Base-by-base conservation (phyloP, 345 rosid genomes). In the Salix purpurea region DNA sequence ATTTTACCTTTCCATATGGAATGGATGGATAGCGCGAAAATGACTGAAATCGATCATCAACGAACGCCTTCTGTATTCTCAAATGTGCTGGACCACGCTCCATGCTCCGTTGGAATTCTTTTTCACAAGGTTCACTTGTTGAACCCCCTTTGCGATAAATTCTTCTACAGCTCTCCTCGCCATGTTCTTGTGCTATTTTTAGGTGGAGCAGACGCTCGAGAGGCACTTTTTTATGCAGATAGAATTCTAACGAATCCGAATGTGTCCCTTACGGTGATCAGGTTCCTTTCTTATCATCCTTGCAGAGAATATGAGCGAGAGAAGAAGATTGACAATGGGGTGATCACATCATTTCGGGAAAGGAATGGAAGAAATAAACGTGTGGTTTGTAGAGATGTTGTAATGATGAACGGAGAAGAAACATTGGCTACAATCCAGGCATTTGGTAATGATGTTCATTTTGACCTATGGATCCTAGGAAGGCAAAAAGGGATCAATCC, bases 141-240 rank as follows among this genome's bases (percentile, higher is more conserved):
- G 28, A 85, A 81, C 70, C 84, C 83, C 3, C 8, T 76, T 1
- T 26, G 71, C 11, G 72, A 69, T 0, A 66, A 77, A 9, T 62
- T 66, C 7, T 48, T n/a, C 37, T 69, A 24, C 71, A 24, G 56
- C 15, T 1, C 1, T 79, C 8, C 15, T 1, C 0, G 80, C 37
- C 79, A 84, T 15, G 83, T 86, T 4, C 85, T 83, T 0, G 68
- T 94, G 69, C 37, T 92, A 36, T 94, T 94, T 64, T 36, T 89
- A 6, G 98, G 97, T 56, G 98, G 98, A 21, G 84, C 94, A 10
- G 98, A 92, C 48, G 82, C 87, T 14, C 85, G 97, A 65, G 97
- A 94, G 76, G 92, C 94, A 15, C 81, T 92, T 7, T 84, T 83
- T 12, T 82, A 82, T 16, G 89, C 97, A 0, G 92, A 89, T 2